A percentile compares a stretch with the other conserved stretches of the same genome.
Evolutionary conservation across 192 early-diverging fungal genomes (phyloP).

Genomic region (Umbelopsis sp.): DNA sequence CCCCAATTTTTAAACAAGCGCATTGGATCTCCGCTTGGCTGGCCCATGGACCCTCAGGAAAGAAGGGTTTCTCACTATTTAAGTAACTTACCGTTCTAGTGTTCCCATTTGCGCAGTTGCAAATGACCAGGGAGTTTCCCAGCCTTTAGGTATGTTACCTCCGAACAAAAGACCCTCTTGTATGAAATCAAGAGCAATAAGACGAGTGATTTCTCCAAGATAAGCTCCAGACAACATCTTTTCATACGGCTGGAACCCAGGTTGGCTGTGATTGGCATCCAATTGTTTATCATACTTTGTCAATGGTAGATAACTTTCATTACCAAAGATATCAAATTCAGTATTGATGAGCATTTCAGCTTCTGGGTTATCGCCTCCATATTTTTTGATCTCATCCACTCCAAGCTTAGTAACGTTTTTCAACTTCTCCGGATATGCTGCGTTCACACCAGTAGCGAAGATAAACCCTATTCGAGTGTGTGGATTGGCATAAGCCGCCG

Average conservation of each 20-base stretch:
- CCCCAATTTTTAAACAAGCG: too few species aligned
- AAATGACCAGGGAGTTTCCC: conserved; percentile 59
- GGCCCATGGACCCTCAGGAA: too few species aligned
- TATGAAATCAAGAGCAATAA: conserved; percentile 79
- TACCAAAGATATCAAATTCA: conserved; percentile 89
- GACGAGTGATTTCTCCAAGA: conserved; percentile 87
- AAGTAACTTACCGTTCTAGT: conserved; percentile 45
- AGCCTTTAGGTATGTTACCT: conserved; percentile 55
- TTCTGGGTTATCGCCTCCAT: conserved; percentile 48
- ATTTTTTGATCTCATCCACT: conserved; percentile 39
- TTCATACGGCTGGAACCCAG: conserved; percentile 88
- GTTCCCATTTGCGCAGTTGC: conserved; percentile 44
- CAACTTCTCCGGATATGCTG: conserved; percentile 87
- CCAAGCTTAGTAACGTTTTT: conserved; percentile 73
- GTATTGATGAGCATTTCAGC: conserved; percentile 91
- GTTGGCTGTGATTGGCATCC: conserved; percentile 78
- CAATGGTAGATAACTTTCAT: conserved; percentile 74
- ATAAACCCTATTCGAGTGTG: conserved; percentile 85
- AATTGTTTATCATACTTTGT: conserved; percentile 85
- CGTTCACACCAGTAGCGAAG: conserved; percentile 93
- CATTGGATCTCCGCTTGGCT: too few species aligned
- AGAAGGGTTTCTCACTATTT: too few species aligned
- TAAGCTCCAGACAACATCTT: conserved; percentile 97
- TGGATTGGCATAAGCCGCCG: conserved; percentile 83
- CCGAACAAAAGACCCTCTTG: conserved; percentile 74